A percentile compares a stretch with the other conserved stretches of the same genome.
These are phyloP conservation scores for Zymoseptoria ardabiliae DNA, from an alignment of 2,329 filamentous ascomycete species.

Conservation along the genomic window DNA sequence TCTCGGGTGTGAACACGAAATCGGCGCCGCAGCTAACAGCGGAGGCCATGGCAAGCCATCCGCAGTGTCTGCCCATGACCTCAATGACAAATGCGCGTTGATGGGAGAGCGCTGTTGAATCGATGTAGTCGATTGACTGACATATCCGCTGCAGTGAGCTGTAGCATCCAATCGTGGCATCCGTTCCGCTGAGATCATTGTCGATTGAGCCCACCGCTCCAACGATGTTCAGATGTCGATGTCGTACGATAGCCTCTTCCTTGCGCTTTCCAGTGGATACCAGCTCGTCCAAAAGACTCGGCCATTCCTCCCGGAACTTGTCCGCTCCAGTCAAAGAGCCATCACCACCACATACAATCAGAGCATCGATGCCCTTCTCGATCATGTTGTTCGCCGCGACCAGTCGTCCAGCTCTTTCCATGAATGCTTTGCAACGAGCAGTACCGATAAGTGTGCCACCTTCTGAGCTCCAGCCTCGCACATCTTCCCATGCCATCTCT, in stretches of 20 bases:
- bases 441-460: slow-evolving; percentile 95
- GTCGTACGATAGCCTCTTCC: slow-evolving; percentile 62
- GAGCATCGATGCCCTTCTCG: slow-evolving; percentile 81
- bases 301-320: slow-evolving; percentile 88
- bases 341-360: slow-evolving; percentile 95
- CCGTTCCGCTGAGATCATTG: slow-evolving; percentile 94
- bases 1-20: slow-evolving; percentile 95
- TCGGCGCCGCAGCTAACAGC: slow-evolving; percentile 92
- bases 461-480: slow-evolving; percentile 87
- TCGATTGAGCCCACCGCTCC: slow-evolving; percentile 95
- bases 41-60: slow-evolving; percentile 94
- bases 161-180: slow-evolving; percentile 95
- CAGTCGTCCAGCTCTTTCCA: slow-evolving; percentile 75
- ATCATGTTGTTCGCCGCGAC: slow-evolving; percentile 92
- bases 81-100: slow-evolving; percentile 95
- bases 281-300: slow-evolving; percentile 76
- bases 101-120: slow-evolving; percentile 89
- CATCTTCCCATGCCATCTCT: slow-evolving; percentile 85
- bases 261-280: slow-evolving; percentile 66
- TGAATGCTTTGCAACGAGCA: slow-evolving; percentile 86
- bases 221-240: slow-evolving; percentile 87
- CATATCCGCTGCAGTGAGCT: slow-evolving; percentile 89
- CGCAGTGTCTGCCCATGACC: slow-evolving; percentile 97
- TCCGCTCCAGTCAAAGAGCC: slow-evolving; percentile 94
- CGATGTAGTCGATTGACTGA: slow-evolving; percentile 92